Conservation (phyloP, 1,284 basidiomycete genomes). For the Sphaerobolus stellatus region DNA sequence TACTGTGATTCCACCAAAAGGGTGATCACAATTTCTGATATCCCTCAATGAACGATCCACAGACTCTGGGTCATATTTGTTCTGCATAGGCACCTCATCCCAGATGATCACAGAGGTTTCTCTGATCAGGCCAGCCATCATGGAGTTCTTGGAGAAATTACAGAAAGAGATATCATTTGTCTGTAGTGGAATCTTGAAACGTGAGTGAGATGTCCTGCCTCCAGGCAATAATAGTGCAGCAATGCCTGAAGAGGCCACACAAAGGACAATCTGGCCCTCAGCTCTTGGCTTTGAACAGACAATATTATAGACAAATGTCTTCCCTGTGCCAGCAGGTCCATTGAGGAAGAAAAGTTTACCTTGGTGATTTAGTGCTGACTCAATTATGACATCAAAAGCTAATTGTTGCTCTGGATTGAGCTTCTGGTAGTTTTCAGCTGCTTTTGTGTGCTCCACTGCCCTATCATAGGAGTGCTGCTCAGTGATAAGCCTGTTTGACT, state of each 20-base stretch:
- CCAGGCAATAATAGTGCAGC: slow-evolving; percentile 40
- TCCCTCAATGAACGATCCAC: slow-evolving; percentile 35
- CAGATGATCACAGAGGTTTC: slow-evolving; percentile 35
- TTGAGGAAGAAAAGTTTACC: slow-evolving; percentile 43
- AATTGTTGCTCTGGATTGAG: slow-evolving; percentile 39
- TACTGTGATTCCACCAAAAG: slow-evolving; percentile 43
- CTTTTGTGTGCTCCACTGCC: slow-evolving; percentile 14
- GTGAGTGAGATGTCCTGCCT: slow-evolving; percentile 44
- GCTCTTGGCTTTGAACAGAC: slow-evolving; percentile 32
- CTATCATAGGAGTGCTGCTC: slow-evolving; percentile 39
- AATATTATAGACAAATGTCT: slow-evolving; percentile 47
- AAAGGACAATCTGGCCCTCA: slow-evolving; percentile 35
- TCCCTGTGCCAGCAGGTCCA: slow-evolving; percentile 48
- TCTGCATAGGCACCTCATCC: slow-evolving; percentile 40
- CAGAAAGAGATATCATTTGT: slow-evolving; percentile 31
- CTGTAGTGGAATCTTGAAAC: slow-evolving; percentile 44
- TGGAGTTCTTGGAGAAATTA: slow-evolving; percentile 29
- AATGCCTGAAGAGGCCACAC: slow-evolving; percentile 48
- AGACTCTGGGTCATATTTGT: slow-evolving; percentile 30
- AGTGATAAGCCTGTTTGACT: slow-evolving; percentile 37
- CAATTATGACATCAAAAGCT: slow-evolving; percentile 34
- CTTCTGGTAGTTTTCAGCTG: slow-evolving; percentile 13
- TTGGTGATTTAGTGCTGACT: slow-evolving; percentile 25
- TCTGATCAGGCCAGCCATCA: slow-evolving; percentile 28
- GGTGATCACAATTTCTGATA: slow-evolving; percentile 24